Base-by-base conservation (phyloP, 306 rosid genomes). In the Corylus americana region DNA sequence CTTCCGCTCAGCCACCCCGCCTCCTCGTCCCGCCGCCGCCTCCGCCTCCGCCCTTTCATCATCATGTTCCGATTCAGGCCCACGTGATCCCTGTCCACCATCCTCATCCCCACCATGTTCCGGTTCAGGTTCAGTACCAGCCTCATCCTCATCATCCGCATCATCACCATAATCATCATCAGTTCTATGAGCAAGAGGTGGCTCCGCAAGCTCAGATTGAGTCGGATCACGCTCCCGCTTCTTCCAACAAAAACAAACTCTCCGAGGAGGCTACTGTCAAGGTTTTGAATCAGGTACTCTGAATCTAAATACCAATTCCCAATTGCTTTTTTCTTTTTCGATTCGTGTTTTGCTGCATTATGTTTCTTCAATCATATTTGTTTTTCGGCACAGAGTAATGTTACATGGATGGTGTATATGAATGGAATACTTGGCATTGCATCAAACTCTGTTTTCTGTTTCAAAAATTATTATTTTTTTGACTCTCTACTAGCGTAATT, bases 271-370 rank as follows among this genome's bases (percentile, higher is more conserved):
- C 92, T 55, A 55, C 85, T 76, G 87, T 78, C 73, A 94, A 92
- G 88, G 87, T 94, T 82, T 77, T 92, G 88, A 94, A 94, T 83
- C 98, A 94, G 98, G 97, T 91, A 37, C 14, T 20, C 51, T 61
- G 76, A 29, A 37, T 51, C 53, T 58, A 18, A 18, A 29, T 13
- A 64, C 75, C 76, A 42, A 62, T 72, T 68, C 29, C 69, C 76
- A 10, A 37, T 73, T 20, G 22, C 58, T 22, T 31, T n/a, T 5
- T 10, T 11, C 16, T 48, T 45, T 58, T 63, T 16, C 13, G 16
- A 44, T 35, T 77, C 58, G 8, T 6, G 18, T 47, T 2, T 74
- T 16, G 29, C 4, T 13, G 4, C 13, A 11, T 44, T 35, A 53
- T 63, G 55, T 37, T 42, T 42, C 9, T 25, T 42, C 18, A 51